These are phyloP conservation scores for Cucurbita ficifolia DNA, from an alignment of 306 rosid genomes.

Conservation along the genomic window DNA sequence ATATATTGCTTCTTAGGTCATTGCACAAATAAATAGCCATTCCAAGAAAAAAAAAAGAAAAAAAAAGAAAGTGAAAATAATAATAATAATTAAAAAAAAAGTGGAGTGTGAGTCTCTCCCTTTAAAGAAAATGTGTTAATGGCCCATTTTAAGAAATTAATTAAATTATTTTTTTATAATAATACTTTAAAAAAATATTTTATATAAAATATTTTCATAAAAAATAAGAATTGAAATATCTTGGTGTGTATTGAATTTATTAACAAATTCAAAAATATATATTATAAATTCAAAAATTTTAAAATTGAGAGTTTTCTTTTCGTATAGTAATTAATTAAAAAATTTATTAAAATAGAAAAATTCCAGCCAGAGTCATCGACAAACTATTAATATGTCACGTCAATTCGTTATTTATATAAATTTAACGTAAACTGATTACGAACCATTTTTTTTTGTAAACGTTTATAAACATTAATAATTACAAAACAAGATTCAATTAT, in stretches of 20 bases:
- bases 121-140: not conserved
- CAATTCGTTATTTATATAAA: not conserved
- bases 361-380: not conserved
- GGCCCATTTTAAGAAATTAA: not conserved
- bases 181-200: too few species aligned
- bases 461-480: not conserved
- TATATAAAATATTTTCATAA: too few species aligned
- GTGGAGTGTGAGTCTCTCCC: not conserved
- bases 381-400: not conserved
- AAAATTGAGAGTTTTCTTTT: too few species aligned
- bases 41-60: not conserved
- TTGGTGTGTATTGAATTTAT: too few species aligned
- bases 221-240: too few species aligned
- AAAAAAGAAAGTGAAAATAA: not conserved
- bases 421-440: not conserved
- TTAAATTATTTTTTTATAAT: not conserved
- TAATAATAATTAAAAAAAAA: not conserved
- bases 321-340: too few species aligned
- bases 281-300: too few species aligned
- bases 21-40: not conserved
- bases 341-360: too few species aligned
- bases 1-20: not conserved
- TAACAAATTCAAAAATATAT: too few species aligned
- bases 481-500: not conserved
- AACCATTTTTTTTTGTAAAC: too few species aligned